Conservation (phyloP, 768 basidiomycete species). For the Lactifluus pinguis region DNA sequence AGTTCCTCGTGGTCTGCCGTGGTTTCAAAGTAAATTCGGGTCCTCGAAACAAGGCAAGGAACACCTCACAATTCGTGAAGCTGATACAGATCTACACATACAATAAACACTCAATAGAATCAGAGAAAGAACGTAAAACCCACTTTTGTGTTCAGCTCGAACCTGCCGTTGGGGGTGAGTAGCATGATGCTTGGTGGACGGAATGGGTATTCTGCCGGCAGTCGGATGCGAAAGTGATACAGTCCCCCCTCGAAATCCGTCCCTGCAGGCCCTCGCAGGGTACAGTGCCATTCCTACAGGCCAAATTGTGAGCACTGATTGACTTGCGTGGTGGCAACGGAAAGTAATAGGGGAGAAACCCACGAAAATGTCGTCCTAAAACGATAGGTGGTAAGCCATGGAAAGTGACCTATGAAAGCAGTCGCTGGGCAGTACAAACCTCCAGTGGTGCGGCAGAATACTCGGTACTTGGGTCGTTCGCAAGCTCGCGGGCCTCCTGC, state of each 20-base stretch:
- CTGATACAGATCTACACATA: slow-evolving; percentile 74
- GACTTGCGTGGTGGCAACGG: neutral
- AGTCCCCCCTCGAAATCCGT: slow-evolving; percentile 92
- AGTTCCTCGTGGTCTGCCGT: slow-evolving; percentile 84
- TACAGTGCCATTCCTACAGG: slow-evolving; percentile 87
- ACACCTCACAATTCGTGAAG: slow-evolving; percentile 72
- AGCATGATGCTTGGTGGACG: slow-evolving; percentile 93
- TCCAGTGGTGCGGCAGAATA: slow-evolving; percentile 74
- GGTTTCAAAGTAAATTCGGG: slow-evolving; percentile 14
- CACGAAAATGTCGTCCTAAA: slow-evolving; percentile 83
- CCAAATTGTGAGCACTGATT: slow-evolving; percentile 14
- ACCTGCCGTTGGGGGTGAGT: slow-evolving; percentile 94
- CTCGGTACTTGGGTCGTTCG: slow-evolving; percentile 75
- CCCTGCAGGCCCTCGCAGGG: slow-evolving; percentile 78
- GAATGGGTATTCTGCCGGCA: slow-evolving; percentile 94
- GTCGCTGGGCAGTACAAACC: slow-evolving; percentile 35
- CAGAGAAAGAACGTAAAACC: slow-evolving; percentile 15
- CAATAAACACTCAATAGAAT: neutral
- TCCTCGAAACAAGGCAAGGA: slow-evolving; percentile 12
- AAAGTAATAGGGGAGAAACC: slow-evolving; percentile 25
- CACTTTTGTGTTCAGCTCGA: slow-evolving; percentile 93
- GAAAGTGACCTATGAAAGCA: neutral
- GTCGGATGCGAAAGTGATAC: slow-evolving; percentile 88
- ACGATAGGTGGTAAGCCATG: neutral
- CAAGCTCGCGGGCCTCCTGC: slow-evolving; percentile 89